Base-by-base conservation (phyloP, 495 filamentous ascomycete species). In the Neurospora tetraspora region DNA sequence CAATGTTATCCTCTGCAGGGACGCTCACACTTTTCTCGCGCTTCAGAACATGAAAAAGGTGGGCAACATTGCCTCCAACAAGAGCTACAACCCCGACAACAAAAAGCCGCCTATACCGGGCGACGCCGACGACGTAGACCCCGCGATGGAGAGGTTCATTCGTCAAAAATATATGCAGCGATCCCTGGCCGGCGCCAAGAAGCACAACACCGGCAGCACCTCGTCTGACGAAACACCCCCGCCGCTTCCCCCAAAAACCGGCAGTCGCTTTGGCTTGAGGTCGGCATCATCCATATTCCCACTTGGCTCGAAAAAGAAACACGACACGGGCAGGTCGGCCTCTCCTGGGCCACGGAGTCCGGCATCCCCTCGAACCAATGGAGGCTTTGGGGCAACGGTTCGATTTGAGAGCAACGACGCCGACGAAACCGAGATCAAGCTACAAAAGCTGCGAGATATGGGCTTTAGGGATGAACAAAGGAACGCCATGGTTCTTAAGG, bases 61-160 rank as follows among this genome's bases (percentile, higher is more conserved):
- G 73, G 96, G 96, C 76, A 99, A 99, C 80, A 81, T 82, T 6
- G 85, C 89, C 53, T 94, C 93, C 71, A 99, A 98, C 84, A 89
- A 90, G 80, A 88, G 88, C 70, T 97, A 91, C 83, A 99, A 99
- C 78, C 92, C 96, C 31, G 87, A 91, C 72, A 92, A 93, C 79
- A 87, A 89, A 73, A 92, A 90, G 74, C 91, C 95, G 3, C 86
- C 92, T 6, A 88, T 97, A 23, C 95, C 96, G 1, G 85, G 96
- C 73, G 96, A 97, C 80, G 88, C 89, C 45, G 96, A 99, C 81
- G 94, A 98, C 82, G 89, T 92, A 69, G 96, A 98, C 76, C 88
- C 92, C 18, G 92, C 90, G 43, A 93, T 99, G 91, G 96, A 99
- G 82, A 89, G 91, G 68, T 98, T 92, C 79, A 97, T 99, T 76